Percentiles rank a stretch among this genome's conserved stretches.
Evolutionary conservation across 345 rosid genomes (phyloP).

Genomic region (Heritiera littoralis): DNA sequence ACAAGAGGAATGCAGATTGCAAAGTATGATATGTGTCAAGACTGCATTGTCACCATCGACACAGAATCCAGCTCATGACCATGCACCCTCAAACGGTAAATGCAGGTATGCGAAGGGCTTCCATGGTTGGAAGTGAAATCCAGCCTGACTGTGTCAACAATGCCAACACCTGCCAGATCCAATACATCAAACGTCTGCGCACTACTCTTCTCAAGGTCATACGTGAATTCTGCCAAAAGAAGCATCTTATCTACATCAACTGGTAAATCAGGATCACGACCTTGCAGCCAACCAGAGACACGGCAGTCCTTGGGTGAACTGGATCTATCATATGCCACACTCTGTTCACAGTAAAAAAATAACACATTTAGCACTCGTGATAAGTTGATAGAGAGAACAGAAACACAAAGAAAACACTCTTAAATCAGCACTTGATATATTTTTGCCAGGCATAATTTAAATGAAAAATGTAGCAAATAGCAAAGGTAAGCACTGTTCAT

Average conservation of each 20-base stretch:
- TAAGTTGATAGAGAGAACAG: background rate
- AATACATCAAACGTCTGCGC: constrained; percentile 74
- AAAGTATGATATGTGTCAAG: constrained; percentile 32
- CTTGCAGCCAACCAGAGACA: constrained; percentile 83
- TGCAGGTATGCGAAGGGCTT: constrained; percentile 76
- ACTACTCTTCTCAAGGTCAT: constrained; percentile 82
- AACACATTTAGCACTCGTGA: constrained; percentile 7
- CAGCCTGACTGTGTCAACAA: constrained; percentile 69
- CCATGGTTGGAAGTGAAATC: constrained; percentile 88
- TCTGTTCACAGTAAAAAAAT: constrained; percentile 49
- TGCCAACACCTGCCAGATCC: constrained; percentile 42
- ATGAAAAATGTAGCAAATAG: background rate
- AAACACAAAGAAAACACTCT: background rate
- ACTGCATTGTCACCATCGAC: constrained; percentile 44
- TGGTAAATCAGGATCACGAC: constrained; percentile 33
- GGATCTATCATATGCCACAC: constrained; percentile 83
- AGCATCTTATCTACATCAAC: constrained; percentile 44
- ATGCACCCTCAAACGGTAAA: constrained; percentile 89
- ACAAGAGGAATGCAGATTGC: background rate
- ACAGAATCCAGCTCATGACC: constrained; percentile 65
- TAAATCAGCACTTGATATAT: background rate
- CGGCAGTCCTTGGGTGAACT: constrained; percentile 94
- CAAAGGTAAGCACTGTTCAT: background rate
- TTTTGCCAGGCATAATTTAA: background rate
- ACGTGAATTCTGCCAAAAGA: constrained; percentile 69